phyloP scores from a whole-genome alignment of 306 rosid species.

The Rubus idaeus region DNA sequence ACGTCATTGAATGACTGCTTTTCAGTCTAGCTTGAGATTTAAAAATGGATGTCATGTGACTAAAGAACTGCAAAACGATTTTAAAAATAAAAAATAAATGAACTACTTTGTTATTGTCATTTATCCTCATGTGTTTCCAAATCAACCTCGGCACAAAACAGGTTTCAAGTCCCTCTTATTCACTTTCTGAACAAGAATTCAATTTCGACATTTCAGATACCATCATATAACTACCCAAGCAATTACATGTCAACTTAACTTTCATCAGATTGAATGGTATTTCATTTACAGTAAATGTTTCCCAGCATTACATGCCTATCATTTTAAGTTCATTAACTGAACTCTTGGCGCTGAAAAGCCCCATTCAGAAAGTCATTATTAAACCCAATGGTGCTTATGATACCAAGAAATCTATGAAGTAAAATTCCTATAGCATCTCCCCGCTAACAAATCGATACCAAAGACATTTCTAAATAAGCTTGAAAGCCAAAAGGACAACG shows the following conservation, averaged over 20 bases:
- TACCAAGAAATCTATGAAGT: background rate
- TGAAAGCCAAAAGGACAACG: background rate
- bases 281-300: background rate
- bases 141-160: conserved; percentile 3
- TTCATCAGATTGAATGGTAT: conserved; percentile 7
- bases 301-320: conserved; percentile 9
- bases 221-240: background rate
- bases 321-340: background rate
- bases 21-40: background rate
- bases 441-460: background rate
- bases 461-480: conserved; percentile 9
- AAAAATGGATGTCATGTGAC: background rate
- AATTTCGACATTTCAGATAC: background rate
- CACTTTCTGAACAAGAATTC: background rate
- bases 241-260: background rate
- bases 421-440: conserved; percentile 17
- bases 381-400: background rate
- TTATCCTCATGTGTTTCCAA: background rate
- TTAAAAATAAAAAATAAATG: background rate
- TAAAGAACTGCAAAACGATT: background rate
- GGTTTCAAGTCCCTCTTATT: conserved; percentile 8
- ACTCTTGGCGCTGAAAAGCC: background rate
- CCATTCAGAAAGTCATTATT: background rate
- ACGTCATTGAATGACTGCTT: background rate
- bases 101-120: background rate